Conservation (phyloP, 2,329 filamentous ascomycete species). For the Hypoxylon sp. region DNA sequence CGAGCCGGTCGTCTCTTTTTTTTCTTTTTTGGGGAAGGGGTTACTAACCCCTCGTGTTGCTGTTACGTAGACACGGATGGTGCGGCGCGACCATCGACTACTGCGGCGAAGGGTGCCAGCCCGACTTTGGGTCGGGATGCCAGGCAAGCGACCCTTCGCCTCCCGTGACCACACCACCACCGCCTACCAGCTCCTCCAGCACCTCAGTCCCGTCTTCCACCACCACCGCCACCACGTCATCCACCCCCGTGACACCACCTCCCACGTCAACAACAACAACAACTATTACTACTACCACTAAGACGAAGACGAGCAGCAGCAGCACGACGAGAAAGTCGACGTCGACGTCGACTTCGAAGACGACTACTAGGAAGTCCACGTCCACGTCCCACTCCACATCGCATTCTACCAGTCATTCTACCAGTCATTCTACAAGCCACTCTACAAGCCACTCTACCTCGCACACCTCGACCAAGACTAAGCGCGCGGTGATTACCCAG, state of each 20-base stretch:
- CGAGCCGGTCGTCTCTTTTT: not conserved
- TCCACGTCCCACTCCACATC: constrained; percentile 23
- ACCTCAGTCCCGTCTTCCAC: constrained; percentile 25
- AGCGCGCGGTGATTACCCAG: constrained; percentile 26
- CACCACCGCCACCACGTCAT: constrained; percentile 20
- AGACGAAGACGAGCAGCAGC: constrained; percentile 37
- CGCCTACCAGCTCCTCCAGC: constrained; percentile 31
- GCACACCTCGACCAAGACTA: constrained; percentile 15
- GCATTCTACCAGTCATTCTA: constrained; percentile 19
- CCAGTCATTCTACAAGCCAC: constrained; percentile 14
- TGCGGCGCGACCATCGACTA: constrained; percentile 57
- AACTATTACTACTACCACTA: constrained; percentile 32
- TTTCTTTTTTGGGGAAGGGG: too few relatives aligned
- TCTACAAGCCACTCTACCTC: constrained; percentile 28
- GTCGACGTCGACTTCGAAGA: constrained; percentile 34
- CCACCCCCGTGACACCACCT: constrained; percentile 20
- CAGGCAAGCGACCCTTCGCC: constrained; percentile 42
- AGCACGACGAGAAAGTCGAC: constrained; percentile 31
- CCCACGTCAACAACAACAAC: constrained; percentile 28
- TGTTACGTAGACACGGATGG: constrained; percentile 46
- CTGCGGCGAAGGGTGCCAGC: constrained; percentile 55
- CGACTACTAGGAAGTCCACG: constrained; percentile 25
- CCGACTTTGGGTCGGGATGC: constrained; percentile 50
- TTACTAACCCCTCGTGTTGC: constrained; percentile 33
- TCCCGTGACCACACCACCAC: constrained; percentile 32